A percentile compares a stretch with the other conserved stretches of the same genome.
Evolutionary conservation across 2,329 filamentous ascomycete genomes (phyloP).

Genomic region (Zasmidium angulare): DNA sequence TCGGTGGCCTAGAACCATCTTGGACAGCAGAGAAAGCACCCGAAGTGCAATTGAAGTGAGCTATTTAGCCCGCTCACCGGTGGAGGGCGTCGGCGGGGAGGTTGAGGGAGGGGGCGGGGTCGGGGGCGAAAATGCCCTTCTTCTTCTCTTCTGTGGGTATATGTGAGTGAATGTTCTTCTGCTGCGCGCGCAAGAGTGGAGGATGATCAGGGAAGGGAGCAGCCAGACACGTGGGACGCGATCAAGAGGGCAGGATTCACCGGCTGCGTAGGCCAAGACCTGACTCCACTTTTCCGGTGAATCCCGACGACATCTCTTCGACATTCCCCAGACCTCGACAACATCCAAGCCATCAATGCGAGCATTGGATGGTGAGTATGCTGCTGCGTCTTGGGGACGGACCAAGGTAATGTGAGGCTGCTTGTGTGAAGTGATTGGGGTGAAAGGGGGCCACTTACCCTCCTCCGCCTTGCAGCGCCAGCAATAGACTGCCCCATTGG

Average conservation of each 20-base stretch:
- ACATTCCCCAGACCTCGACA: not conserved
- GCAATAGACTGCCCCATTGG: too few relatives aligned
- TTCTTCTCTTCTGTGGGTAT: not conserved
- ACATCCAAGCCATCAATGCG: not conserved
- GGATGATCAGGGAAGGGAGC: not conserved
- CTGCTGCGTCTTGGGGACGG: too few relatives aligned
- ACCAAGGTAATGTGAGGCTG: too few relatives aligned
- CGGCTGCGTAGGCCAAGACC: not conserved
- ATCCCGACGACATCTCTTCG: not conserved
- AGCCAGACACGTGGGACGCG: not conserved
- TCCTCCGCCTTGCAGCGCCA: too few relatives aligned
- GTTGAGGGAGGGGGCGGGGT: not conserved
- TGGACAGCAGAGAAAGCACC: conserved; percentile 15
- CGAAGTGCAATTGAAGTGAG: not conserved
- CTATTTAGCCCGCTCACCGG: not conserved
- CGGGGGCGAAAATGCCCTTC: too few relatives aligned
- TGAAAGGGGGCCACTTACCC: too few relatives aligned
- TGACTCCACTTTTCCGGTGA: not conserved
- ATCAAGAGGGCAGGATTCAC: not conserved
- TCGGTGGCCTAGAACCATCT: conserved; percentile 52
- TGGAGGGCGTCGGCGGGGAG: not conserved
- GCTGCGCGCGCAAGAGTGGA: not conserved
- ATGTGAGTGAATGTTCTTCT: not conserved
- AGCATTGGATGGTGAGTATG: not conserved
- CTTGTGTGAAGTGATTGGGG: too few relatives aligned